Conservation (phyloP, 2,329 filamentous ascomycete genomes). For the Metarhizium robertsii region DNA sequence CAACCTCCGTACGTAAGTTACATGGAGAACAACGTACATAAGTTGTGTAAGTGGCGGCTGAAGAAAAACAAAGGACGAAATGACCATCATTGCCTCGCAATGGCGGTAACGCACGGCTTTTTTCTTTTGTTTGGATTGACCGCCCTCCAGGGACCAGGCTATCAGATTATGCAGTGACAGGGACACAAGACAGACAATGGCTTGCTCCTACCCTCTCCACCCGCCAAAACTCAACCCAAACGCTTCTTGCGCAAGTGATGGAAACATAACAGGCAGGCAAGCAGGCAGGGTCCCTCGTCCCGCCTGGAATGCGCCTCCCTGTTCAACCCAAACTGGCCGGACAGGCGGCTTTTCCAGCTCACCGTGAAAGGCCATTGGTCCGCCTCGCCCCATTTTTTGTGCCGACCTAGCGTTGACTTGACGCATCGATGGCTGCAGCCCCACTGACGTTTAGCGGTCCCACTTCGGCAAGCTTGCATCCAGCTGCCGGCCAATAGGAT, state of each 20-base stretch:
- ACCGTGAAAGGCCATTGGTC: constrained; percentile 3
- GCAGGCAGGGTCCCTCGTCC: constrained; percentile 2
- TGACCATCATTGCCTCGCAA: neutral
- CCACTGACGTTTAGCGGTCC: constrained; percentile 23
- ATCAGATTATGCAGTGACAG: neutral
- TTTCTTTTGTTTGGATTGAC: neutral
- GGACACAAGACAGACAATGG: neutral
- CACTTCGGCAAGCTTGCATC: constrained; percentile 26
- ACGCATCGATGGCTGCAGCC: constrained; percentile 10
- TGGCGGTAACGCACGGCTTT: neutral
- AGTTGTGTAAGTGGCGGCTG: neutral
- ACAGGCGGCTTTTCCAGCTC: neutral
- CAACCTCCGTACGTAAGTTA: no score
- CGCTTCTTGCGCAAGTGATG: neutral
- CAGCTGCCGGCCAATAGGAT: constrained; percentile 23
- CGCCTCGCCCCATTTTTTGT: constrained; percentile 6
- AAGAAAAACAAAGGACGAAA: neutral
- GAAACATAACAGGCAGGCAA: constrained; percentile 1
- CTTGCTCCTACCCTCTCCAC: neutral
- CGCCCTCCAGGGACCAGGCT: neutral
- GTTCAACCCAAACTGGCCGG: neutral
- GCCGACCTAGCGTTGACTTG: neutral
- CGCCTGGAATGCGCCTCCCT: constrained; percentile 6
- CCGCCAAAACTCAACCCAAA: neutral
- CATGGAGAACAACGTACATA: no score